Conservation (phyloP, 331 rosid species). For the Dryas integrifolia region DNA sequence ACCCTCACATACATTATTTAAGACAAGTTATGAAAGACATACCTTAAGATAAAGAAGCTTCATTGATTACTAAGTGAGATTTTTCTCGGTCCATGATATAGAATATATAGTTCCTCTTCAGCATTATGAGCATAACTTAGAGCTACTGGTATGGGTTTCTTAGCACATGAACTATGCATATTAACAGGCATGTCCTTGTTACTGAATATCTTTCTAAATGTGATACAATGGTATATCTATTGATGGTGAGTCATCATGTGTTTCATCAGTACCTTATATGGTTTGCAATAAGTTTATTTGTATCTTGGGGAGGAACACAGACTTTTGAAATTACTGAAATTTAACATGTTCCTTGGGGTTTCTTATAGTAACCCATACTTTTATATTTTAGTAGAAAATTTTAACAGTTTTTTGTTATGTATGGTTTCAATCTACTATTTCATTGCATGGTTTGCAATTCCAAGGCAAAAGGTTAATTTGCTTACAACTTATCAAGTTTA, state of each 20-base stretch:
- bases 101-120: background rate
- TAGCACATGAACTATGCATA: background rate
- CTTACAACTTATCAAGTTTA: background rate
- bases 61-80: slow-evolving; percentile 1
- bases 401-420: background rate
- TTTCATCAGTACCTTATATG: too few species aligned
- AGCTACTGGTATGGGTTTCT: background rate
- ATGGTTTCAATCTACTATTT: background rate
- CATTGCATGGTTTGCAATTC: slow-evolving; percentile 5
- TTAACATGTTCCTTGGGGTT: background rate
- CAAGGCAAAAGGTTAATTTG: background rate
- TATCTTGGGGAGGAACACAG: background rate
- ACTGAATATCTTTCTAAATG: background rate
- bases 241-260: background rate
- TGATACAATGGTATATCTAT: background rate
- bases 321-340: background rate
- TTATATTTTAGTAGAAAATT: background rate
- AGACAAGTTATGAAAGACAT: background rate
- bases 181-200: background rate
- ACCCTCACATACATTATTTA: background rate
- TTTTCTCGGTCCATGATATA: background rate
- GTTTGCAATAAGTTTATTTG: background rate
- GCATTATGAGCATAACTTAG: background rate
- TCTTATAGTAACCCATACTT: background rate
- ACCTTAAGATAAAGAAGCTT: background rate